Conservation (phyloP, 768 basidiomycete species). For the Psilocybe sp. region DNA sequence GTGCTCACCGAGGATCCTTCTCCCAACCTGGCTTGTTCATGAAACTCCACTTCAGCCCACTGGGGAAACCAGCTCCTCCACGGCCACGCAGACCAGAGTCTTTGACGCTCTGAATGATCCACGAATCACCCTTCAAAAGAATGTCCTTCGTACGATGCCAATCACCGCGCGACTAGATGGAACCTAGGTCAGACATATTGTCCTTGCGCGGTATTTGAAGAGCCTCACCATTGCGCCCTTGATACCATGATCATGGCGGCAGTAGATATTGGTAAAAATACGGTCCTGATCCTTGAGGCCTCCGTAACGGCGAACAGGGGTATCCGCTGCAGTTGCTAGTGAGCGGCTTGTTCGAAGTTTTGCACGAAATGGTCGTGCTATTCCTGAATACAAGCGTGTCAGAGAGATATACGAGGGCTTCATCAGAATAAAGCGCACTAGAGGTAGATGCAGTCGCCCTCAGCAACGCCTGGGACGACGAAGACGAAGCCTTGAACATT, state of each 20-base stretch:
- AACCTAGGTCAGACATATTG: not conserved
- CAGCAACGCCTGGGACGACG: slow-evolving; percentile 34
- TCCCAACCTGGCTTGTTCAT: slow-evolving; percentile 99
- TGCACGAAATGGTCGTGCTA: slow-evolving; percentile 29
- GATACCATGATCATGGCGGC: slow-evolving; percentile 84
- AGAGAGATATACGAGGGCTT: not conserved
- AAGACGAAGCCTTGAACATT: slow-evolving; percentile 32
- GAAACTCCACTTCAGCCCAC: slow-evolving; percentile 95
- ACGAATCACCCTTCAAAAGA: slow-evolving; percentile 88
- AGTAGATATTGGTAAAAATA: slow-evolving; percentile 91
- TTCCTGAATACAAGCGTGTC: slow-evolving; percentile 15
- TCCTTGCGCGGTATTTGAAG: not conserved
- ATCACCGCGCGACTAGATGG: slow-evolving; percentile 81
- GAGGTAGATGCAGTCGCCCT: slow-evolving; percentile 24
- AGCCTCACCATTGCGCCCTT: slow-evolving; percentile 82
- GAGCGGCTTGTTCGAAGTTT: slow-evolving; percentile 36
- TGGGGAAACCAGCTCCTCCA: slow-evolving; percentile 96
- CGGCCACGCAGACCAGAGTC: slow-evolving; percentile 94
- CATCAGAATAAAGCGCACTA: slow-evolving; percentile 20
- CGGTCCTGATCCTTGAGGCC: slow-evolving; percentile 93
- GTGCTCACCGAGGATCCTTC: slow-evolving; percentile 73
- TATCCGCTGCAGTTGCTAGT: slow-evolving; percentile 75
- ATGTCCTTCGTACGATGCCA: slow-evolving; percentile 99
- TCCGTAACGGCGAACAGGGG: slow-evolving; percentile 90
- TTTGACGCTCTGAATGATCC: slow-evolving; percentile 97